A percentile compares a stretch with the other conserved stretches of the same genome.
Conservation (phyloP, 257 asterid genomes). For the Solanum chilense region DNA sequence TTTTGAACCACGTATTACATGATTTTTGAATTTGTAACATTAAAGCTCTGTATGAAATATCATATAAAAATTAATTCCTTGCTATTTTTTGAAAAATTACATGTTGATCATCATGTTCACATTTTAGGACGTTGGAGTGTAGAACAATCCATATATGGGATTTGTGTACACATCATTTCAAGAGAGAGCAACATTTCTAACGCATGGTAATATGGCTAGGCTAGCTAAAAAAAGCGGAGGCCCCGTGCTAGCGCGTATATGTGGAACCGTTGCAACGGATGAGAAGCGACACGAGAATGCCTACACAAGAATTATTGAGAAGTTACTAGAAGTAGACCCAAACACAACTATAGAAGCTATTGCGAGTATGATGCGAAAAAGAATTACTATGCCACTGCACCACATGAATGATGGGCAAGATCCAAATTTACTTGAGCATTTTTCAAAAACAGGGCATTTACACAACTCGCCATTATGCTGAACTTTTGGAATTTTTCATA, state of each 20-base stretch:
- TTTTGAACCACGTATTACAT: background rate
- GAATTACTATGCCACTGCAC: slow-evolving; percentile 22
- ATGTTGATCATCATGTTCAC: background rate
- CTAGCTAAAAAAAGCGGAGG: slow-evolving; percentile 18
- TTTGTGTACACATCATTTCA: slow-evolving; percentile 31
- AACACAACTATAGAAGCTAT: slow-evolving; percentile 9
- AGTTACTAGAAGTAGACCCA: slow-evolving; percentile 20
- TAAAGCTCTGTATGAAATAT: background rate
- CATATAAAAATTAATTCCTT: too few species aligned
- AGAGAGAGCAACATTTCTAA: slow-evolving; percentile 22
- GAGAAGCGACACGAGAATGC: slow-evolving; percentile 29
- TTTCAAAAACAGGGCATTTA: slow-evolving; percentile 6
- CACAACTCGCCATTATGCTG: slow-evolving; percentile 12
- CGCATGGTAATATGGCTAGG: slow-evolving; percentile 23
- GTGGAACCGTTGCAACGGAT: slow-evolving; percentile 25
- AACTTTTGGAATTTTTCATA: slow-evolving; percentile 18
- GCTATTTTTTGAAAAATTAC: too few species aligned
- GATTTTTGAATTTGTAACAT: background rate
- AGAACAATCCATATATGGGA: slow-evolving; percentile 22
- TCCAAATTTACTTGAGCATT: slow-evolving; percentile 12
- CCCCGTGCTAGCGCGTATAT: slow-evolving; percentile 14
- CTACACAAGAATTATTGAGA: slow-evolving; percentile 8
- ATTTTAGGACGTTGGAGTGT: slow-evolving; percentile 8
- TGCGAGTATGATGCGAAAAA: slow-evolving; percentile 27
- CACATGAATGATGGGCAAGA: slow-evolving; percentile 24